A percentile compares a stretch with the other conserved stretches of the same genome.
These are phyloP conservation scores for Russula sp. DNA, from an alignment of 768 basidiomycete genomes.

Conservation along the genomic window DNA sequence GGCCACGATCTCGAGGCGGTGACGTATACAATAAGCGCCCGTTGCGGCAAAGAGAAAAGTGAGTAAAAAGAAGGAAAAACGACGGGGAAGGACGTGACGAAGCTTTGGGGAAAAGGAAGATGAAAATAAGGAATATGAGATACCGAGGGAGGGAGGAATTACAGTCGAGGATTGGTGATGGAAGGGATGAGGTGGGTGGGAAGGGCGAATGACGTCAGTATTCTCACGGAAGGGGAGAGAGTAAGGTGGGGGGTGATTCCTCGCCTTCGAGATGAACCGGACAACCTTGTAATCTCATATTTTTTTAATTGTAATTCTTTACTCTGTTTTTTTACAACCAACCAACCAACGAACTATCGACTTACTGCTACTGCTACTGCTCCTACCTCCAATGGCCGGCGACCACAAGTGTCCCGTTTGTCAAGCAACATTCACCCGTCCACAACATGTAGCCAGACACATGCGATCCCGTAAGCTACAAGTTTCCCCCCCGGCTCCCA, in stretches of 20 bases:
- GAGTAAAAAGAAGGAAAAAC: neutral
- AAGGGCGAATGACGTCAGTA: constrained; percentile 14
- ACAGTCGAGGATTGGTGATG: neutral
- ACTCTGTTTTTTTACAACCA: neutral
- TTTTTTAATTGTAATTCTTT: neutral
- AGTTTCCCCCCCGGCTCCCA: constrained; percentile 19
- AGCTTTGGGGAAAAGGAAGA: neutral
- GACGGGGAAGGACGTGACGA: neutral
- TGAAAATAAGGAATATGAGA: neutral
- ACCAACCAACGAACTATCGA: neutral
- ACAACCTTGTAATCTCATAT: too few species aligned
- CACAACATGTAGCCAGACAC: constrained; percentile 85
- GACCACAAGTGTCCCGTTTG: constrained; percentile 87
- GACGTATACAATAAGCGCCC: constrained; percentile 12
- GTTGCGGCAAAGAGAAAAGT: neutral
- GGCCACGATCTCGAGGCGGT: constrained; percentile 23
- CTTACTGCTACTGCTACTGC: neutral
- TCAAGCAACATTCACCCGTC: constrained; percentile 80
- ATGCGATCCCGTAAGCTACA: constrained; percentile 80
- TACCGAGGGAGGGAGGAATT: neutral
- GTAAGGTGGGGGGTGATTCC: too few species aligned
- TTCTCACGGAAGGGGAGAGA: constrained; percentile 13
- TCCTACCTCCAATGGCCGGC: constrained; percentile 50
- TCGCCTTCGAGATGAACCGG: too few species aligned
- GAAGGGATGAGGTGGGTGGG: neutral